A percentile compares a stretch with the other conserved stretches of the same genome.
These are phyloP conservation scores for Cnidoscolus chayamansa DNA, from an alignment of 441 rosid genomes.

Conservation along the genomic window DNA sequence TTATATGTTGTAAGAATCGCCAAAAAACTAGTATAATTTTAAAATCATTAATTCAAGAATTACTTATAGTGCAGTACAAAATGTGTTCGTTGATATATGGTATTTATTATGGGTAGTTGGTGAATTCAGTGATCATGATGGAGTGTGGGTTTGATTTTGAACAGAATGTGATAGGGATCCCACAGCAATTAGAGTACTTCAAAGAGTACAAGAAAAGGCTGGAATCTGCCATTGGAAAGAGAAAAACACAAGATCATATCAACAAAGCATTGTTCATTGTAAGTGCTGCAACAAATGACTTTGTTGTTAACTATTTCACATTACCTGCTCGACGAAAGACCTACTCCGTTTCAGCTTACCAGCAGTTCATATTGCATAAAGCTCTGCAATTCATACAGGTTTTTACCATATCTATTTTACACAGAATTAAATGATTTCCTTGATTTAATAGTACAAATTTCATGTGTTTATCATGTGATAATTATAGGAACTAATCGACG, in stretches of 20 bases:
- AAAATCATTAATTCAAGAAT: no score
- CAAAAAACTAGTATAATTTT: neutral
- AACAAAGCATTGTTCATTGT: conserved; percentile 44
- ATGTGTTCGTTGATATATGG: neutral
- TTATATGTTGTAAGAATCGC: no score
- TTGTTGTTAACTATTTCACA: conserved; percentile 57
- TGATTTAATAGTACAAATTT: no score
- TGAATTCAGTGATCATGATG: neutral
- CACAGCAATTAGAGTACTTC: conserved; percentile 58
- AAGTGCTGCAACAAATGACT: conserved; percentile 78
- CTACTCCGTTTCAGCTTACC: conserved; percentile 47
- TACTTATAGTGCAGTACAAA: no score
- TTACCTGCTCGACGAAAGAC: conserved; percentile 49
- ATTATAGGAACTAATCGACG: conserved; percentile 46
- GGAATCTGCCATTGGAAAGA: conserved; percentile 46
- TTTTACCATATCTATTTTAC: neutral
- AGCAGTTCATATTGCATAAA: conserved; percentile 48
- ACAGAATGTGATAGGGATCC: conserved; percentile 55
- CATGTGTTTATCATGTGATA: neutral
- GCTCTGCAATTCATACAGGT: conserved; percentile 53
- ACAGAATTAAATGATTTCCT: no score
- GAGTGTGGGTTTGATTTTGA: neutral
- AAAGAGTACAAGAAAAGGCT: conserved; percentile 59
- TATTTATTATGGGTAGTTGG: neutral
- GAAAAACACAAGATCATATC: conserved; percentile 41